These are phyloP conservation scores for Kappamyces sp. DNA, from an alignment of 192 early-diverging fungal genomes.

Conservation along the genomic window DNA sequence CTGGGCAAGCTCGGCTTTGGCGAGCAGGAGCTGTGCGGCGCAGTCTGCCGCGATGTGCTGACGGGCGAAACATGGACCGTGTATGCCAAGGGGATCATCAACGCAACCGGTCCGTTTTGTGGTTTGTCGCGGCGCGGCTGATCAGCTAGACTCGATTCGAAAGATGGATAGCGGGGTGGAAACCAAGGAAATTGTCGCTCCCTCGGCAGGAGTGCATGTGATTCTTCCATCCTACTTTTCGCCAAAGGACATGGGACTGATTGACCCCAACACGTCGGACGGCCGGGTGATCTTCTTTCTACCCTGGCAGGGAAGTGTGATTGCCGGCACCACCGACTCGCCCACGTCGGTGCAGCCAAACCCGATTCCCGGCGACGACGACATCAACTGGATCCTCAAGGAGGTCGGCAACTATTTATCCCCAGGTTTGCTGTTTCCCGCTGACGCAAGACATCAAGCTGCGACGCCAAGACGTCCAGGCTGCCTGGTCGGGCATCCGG, in stretches of 20 bases:
- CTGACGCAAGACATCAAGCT: conserved; percentile 76
- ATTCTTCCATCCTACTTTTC: conserved; percentile 93
- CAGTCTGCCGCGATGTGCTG: conserved; percentile 71
- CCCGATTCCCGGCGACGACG: conserved; percentile 84
- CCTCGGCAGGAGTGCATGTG: conserved; percentile 88
- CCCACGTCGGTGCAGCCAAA: conserved; percentile 76
- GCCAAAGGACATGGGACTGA: conserved; percentile 87
- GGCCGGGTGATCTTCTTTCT: conserved; percentile 96
- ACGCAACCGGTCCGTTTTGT: conserved; percentile 77
- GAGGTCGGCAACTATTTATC: conserved; percentile 88
- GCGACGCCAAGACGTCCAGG: conserved; percentile 90
- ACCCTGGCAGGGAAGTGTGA: conserved; percentile 93
- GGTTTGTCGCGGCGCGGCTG: conserved; percentile 27
- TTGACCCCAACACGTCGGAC: conserved; percentile 91
- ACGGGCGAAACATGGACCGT: conserved; percentile 84
- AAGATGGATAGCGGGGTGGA: conserved; percentile 73
- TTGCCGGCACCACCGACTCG: conserved; percentile 93
- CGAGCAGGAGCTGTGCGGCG: conserved; percentile 67
- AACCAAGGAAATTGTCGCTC: conserved; percentile 81
- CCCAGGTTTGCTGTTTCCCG: conserved; percentile 31
- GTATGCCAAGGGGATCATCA: conserved; percentile 87
- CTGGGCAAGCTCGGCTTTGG: conserved; percentile 36
- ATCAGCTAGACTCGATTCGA: conserved; percentile 67
- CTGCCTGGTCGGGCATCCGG: conserved; percentile 96
- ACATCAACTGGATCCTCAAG: conserved; percentile 91